Percentiles rank a stretch among this genome's conserved stretches.
Evolutionary conservation across 2,329 filamentous ascomycete species (phyloP).

Genomic region (Hortaea werneckii): DNA sequence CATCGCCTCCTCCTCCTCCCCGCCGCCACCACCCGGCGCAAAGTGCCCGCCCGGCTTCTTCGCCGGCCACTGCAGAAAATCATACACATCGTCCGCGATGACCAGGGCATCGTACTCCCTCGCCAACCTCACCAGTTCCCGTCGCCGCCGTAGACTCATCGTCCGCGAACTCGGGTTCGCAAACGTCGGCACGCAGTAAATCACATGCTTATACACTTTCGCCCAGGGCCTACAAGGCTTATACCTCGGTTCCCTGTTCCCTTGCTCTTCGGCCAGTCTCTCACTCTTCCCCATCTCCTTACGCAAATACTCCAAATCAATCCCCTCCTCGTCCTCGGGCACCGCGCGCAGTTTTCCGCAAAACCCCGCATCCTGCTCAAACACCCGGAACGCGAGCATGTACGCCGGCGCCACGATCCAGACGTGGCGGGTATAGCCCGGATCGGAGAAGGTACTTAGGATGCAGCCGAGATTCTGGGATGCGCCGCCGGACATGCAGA

Average conservation of each 20-base stretch:
- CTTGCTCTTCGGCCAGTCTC: constrained; percentile 17
- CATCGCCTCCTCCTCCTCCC: constrained; percentile 6
- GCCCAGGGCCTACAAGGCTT: constrained; percentile 52
- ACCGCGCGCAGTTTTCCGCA: constrained; percentile 53
- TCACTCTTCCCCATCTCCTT: constrained; percentile 42
- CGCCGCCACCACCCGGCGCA: neutral
- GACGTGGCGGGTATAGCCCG: constrained; percentile 59
- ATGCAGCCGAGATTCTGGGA: constrained; percentile 72
- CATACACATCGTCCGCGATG: constrained; percentile 86
- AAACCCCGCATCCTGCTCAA: constrained; percentile 68
- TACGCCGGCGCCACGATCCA: constrained; percentile 80
- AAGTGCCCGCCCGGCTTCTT: constrained; percentile 12
- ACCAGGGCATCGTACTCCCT: constrained; percentile 72
- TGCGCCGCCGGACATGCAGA: constrained; percentile 77
- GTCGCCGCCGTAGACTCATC: constrained; percentile 59
- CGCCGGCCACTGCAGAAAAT: constrained; percentile 71
- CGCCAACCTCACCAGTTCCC: constrained; percentile 63
- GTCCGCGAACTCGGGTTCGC: constrained; percentile 80
- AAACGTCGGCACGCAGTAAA: constrained; percentile 83
- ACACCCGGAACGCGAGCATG: constrained; percentile 74
- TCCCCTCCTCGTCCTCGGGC: constrained; percentile 66
- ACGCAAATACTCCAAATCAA: constrained; percentile 56
- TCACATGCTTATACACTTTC: constrained; percentile 73
- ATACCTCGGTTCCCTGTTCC: constrained; percentile 15
- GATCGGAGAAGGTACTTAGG: constrained; percentile 71